Evolutionary conservation across 1,139 yeast species (phyloP), one percentile per base, ranked within the genome.

Genomic region (Kazachstania sp.): DNA sequence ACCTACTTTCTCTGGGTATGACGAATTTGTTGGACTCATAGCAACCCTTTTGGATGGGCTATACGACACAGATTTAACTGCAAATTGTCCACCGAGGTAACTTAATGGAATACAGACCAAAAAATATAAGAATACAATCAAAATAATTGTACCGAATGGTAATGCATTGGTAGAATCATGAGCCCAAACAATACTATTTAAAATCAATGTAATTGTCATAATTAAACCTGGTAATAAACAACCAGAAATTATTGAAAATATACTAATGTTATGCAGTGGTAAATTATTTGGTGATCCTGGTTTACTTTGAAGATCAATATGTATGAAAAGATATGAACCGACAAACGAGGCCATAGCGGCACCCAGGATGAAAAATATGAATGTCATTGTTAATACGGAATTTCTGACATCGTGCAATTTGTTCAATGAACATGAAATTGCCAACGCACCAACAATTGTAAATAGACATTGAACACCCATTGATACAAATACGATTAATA

Each of bases 131-230:
- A 74, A 57, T 19, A 83, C 65, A 39, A 84, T 65, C 2, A 77
- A 73, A n/a, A 83, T 67, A 40, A 84, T 73, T 0, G 90, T 81
- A 9, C 85, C 81, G 55, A 86, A 81, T 9, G 95, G 95, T 43
- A 86, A 68, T 0, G 92, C 92, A 45, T 77, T 73, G 0, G 94
- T 81, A 0, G 95, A 81, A 51, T 82, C 83, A 58, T 81, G 75
- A 1, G 84, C 83, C 86, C 92, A 84, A 2, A 85, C 80, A 49
- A 86, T 76, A 52, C 78, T 69, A 63, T 86, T 86, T 50, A 85
- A 68, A 26, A 77, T 62, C 23, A 84, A 63, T 2, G 83, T 71
- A 3, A 79, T 68, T 1, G 75, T 51, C 50, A 85, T 66, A 0
- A 81, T 70, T 15, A 78, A 51, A 3, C 78, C 76, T 1, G 95